Conservation (phyloP, 2,329 filamentous ascomycete genomes). For the Botryotinia calthae region DNA sequence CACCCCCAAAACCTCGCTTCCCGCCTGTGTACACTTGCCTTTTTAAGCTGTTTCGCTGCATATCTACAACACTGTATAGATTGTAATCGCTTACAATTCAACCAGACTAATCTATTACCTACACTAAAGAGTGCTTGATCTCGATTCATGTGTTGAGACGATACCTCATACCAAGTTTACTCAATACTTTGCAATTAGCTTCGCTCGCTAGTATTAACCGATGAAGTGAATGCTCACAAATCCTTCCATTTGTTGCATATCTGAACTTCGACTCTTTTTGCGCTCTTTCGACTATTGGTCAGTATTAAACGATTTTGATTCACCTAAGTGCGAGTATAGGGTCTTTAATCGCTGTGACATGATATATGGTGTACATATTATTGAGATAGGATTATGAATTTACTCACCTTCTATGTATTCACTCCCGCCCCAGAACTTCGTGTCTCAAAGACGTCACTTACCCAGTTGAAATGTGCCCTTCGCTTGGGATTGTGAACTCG, state of each 20-base stretch:
- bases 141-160: not conserved
- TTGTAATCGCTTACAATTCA: too few species aligned
- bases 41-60: too few species aligned
- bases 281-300: not conserved
- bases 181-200: not conserved
- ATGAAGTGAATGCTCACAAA: not conserved
- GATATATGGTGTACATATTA: not conserved
- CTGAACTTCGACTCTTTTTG: not conserved
- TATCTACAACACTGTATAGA: too few species aligned
- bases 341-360: rapidly evolving
- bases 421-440: too few species aligned
- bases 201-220: not conserved
- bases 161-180: not conserved
- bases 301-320: not conserved
- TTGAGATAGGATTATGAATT: not conserved
- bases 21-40: not conserved
- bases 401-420: not conserved
- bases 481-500: rapidly evolving
- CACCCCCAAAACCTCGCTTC: not conserved
- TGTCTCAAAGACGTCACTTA: too few species aligned
- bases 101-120: not conserved
- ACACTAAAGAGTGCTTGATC: not conserved
- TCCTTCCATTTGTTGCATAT: not conserved
- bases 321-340: not conserved
- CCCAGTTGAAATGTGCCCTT: too few species aligned